A percentile compares a stretch with the other conserved stretches of the same genome.
These are phyloP conservation scores for Nicotiana tabacum DNA, from an alignment of 257 asterid genomes.

Conservation along the genomic window DNA sequence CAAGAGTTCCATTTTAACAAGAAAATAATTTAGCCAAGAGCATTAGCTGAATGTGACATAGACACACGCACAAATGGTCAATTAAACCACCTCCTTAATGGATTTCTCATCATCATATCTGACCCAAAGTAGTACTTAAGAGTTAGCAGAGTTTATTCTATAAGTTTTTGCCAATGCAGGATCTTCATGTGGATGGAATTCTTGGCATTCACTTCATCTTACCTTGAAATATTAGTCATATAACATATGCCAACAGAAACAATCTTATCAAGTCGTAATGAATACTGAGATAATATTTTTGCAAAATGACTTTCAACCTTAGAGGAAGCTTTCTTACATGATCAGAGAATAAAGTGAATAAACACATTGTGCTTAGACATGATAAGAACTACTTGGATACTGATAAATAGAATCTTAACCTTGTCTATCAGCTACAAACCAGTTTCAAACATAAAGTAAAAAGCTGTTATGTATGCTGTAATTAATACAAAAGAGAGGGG, in stretches of 20 bases:
- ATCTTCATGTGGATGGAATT: background rate
- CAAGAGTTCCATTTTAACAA: conserved; percentile 41
- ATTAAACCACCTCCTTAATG: background rate
- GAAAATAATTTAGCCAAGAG: background rate
- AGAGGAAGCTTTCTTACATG: background rate
- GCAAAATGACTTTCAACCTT: background rate
- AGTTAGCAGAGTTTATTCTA: background rate
- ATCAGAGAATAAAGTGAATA: background rate
- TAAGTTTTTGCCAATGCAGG: background rate
- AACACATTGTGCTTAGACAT: background rate
- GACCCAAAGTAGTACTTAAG: background rate
- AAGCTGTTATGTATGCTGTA: background rate
- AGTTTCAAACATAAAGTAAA: background rate
- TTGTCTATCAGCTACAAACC: background rate
- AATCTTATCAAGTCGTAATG: background rate
- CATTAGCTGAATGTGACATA: background rate
- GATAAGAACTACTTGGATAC: background rate
- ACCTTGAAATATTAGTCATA: background rate
- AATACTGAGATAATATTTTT: background rate
- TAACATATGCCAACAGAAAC: background rate
- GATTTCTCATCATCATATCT: too few relatives aligned
- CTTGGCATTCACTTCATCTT: background rate
- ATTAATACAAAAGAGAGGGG: background rate
- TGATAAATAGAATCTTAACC: background rate
- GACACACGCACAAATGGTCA: background rate